Evolutionary conservation across 805 yeast species (phyloP).

Genomic region (Cephaloascus albidus): DNA sequence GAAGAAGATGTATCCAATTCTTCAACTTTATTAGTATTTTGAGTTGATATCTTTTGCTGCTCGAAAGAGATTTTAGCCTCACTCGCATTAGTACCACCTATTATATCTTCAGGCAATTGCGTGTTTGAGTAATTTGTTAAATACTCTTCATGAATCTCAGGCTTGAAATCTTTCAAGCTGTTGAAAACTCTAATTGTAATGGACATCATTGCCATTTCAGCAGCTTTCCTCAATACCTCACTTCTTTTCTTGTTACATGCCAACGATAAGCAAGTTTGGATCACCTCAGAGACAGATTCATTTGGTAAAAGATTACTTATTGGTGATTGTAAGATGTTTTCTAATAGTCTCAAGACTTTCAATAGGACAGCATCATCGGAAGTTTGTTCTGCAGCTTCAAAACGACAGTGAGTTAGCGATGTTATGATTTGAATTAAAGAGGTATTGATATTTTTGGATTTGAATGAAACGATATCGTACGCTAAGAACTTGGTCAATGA

Average conservation of each 20-base stretch:
- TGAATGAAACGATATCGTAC: constrained; percentile 52
- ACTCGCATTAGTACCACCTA: constrained; percentile 32
- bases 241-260: constrained; percentile 90
- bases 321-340: constrained; percentile 53
- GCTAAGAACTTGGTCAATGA: constrained; percentile 67
- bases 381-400: constrained; percentile 88
- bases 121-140: constrained; percentile 39
- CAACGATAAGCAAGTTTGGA: constrained; percentile 83
- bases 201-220: constrained; percentile 69
- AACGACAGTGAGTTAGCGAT: constrained; percentile 86
- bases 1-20: not conserved
- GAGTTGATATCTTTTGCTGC: not conserved
- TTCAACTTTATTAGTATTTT: no score
- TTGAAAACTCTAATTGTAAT: constrained; percentile 64
- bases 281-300: constrained; percentile 76
- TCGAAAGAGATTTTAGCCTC: not conserved
- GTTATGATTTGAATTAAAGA: constrained; percentile 59
- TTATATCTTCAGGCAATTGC: constrained; percentile 48
- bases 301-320: constrained; percentile 64
- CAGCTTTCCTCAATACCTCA: constrained; percentile 81
- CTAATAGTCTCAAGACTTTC: constrained; percentile 71
- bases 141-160: constrained; percentile 29
- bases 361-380: constrained; percentile 87
- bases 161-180: constrained; percentile 47
- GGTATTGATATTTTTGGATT: constrained; percentile 44